Evolutionary conservation across 2,329 filamentous ascomycete species (phyloP), one percentile per base, ranked within the genome.

Genomic region (Cryphonectria carpinicola): DNA sequence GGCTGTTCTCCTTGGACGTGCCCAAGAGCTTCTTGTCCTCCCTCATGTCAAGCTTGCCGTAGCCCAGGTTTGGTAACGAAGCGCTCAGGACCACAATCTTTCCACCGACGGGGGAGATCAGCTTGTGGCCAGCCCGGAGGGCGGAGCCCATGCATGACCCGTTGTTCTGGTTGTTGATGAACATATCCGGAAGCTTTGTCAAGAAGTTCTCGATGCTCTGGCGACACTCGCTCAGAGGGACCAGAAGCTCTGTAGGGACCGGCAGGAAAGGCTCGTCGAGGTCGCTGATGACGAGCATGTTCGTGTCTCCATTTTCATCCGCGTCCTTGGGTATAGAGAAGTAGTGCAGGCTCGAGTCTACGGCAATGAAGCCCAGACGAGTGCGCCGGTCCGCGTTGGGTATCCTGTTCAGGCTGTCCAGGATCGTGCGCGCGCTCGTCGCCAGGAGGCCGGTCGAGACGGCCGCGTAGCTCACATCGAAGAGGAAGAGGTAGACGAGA

Each of bases 321-420:
- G 89, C 89, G 78, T 98, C 95, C 75, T 94, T 92, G 58, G 95
- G 94, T 72, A 99, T 93, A 13, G 93, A 93, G 82, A 99, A 99
- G 84, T 98, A 99, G 82, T 98, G 94, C 74, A 99, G 84, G 78
- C 93, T 95, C 17, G 94, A 94, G 82, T 99, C 96, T 35, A 98
- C 94, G 10, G 95, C 95, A 80, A 99, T 92, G 81, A 99, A 99
- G 41, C 96, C 96, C 69, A 99, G 87, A 71, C 95, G 90, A 54
- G 96, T 98, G 76, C 96, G 89, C 73, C 95, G 89, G 80, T 98
- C 96, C 35, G 95, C 95, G 81, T 99, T 98, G n/a, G 96, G 96
- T 88, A 99, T 98, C 82, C 95, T 88, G 82, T 97, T 95, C 70
- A 99, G 87, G 78, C 95, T 97, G 81, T 98, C 96, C 78, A 97